Base-by-base conservation (phyloP, 2,329 filamentous ascomycete genomes). In the Stagonosporopsis tanaceti region DNA sequence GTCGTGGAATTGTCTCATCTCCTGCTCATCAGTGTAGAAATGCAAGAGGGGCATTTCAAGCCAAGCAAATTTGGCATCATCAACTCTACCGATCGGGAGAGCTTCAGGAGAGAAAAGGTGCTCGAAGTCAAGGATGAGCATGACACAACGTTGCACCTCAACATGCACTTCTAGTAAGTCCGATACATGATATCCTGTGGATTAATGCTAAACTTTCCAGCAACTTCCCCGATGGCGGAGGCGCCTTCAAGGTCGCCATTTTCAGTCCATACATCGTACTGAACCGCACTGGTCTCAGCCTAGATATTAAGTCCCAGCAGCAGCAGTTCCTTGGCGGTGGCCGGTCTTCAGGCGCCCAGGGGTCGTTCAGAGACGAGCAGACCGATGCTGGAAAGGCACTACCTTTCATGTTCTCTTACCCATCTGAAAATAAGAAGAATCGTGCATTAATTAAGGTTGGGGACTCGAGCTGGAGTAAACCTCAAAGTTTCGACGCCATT, bases 1-100 rank as follows among this genome's bases (percentile, higher is more conserved):
- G 93, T 98, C 9, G 94, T 98, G 17, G 94, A 99, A 77, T 82
- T 99, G 20, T 97, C 94, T 0, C 96, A 98, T 77, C 82, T 99
- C 8, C 83, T 99, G 3, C 82, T 99, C 28, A 85, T 99, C 68
- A 98, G 94, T 69, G 86, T 99, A 61, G 93, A 98, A 69, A 92
- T 99, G 88, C 92, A 99, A 78, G 95, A 99, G 71, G 97, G 93
- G 0, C 87, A 91, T 0, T 97, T 96, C 83, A 96, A 93, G 71
- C 85, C 93, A 17, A 98, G 95, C 78, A 95, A 99, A 62, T 99
- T 98, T 78, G 89, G 93, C 24, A 96, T 99, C 69, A 94, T 99
- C 81, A 99, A 99, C 72, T 89, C 93, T 2, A 93, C 91, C 52
- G 87, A 87, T 56, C 88, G 92, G 47, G 90, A 94, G 63, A 94